phyloP scores from a whole-genome alignment of 495 filamentous ascomycete genomes.

The Penicillium ochrochloron region DNA sequence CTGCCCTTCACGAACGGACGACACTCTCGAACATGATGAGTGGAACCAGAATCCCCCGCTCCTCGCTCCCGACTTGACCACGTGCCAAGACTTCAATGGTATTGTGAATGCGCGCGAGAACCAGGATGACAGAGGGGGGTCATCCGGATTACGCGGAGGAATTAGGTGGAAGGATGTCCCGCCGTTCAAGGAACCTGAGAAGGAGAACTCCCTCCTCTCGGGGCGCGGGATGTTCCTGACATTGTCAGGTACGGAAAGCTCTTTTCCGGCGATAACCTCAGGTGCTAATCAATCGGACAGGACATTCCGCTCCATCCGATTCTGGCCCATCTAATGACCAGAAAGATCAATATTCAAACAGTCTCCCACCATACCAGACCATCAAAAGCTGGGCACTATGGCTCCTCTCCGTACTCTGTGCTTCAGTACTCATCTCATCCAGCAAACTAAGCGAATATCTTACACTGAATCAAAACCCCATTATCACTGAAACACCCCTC shows the following conservation, averaged over 20 bases:
- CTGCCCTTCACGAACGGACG: conserved; percentile 60
- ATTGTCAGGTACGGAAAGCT: conserved; percentile 34
- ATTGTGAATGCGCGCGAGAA: conserved; percentile 33
- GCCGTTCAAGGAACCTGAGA: conserved; percentile 13
- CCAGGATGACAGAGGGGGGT: conserved; percentile 13
- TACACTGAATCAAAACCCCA: background rate
- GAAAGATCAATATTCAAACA: background rate
- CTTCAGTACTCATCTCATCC: conserved; percentile 32
- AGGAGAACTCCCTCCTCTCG: conserved; percentile 9
- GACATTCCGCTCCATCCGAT: conserved; percentile 29
- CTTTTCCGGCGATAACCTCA: background rate
- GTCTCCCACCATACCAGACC: conserved; percentile 21
- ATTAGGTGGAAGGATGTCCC: conserved; percentile 21
- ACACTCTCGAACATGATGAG: conserved; percentile 48
- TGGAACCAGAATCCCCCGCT: conserved; percentile 60
- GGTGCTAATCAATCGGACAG: conserved; percentile 16
- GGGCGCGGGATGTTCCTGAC: conserved; percentile 36
- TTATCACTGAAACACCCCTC: conserved; percentile 9
- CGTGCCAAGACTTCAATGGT: conserved; percentile 62
- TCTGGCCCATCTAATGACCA: conserved; percentile 6
- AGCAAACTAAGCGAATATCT: conserved; percentile 21
- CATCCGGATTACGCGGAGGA: background rate
- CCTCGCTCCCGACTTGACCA: conserved; percentile 58
- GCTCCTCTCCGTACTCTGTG: conserved; percentile 36
- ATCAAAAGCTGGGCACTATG: conserved; percentile 33